Evolutionary conservation across 371 early-diverging fungal species (phyloP).

Genomic region (Mortierella sp.): DNA sequence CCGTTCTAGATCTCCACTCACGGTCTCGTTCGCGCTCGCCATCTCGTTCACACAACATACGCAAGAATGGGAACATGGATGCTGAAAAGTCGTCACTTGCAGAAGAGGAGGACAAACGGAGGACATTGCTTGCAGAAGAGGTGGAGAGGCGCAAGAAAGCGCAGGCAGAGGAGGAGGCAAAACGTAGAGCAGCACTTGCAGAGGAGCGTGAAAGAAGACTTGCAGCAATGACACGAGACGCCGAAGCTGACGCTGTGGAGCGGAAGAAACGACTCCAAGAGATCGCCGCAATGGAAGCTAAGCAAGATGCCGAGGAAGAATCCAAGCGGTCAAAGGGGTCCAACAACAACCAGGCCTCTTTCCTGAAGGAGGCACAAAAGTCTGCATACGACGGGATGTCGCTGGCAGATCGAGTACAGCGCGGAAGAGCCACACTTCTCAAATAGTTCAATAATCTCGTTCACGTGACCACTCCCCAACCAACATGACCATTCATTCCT

Average conservation of each 20-base stretch:
- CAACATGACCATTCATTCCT: no score
- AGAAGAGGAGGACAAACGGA: neutral
- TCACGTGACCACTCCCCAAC: no score
- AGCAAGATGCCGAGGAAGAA: conserved; percentile 47
- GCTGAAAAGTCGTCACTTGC: neutral
- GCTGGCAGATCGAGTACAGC: conserved; percentile 45
- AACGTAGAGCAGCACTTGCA: conserved; percentile 17
- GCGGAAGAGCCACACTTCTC: conserved; percentile 37
- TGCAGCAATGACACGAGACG: conserved; percentile 43
- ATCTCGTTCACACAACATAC: conserved; percentile 10
- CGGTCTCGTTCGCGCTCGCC: conserved; percentile 22
- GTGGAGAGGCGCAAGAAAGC: conserved; percentile 4
- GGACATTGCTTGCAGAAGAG: neutral
- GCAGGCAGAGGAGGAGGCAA: conserved; percentile 13
- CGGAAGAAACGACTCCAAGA: conserved; percentile 32
- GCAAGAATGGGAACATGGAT: neutral
- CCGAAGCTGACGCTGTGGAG: conserved; percentile 17
- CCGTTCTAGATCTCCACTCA: neutral
- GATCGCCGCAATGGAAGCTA: conserved; percentile 34
- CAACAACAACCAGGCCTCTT: conserved; percentile 38
- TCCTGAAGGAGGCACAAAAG: conserved; percentile 30
- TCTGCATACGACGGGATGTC: conserved; percentile 36
- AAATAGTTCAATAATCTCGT: no score
- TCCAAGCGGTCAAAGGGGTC: conserved; percentile 18
- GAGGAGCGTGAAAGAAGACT: conserved; percentile 39